A percentile compares a stretch with the other conserved stretches of the same genome.
These are phyloP conservation scores for Umbelopsis sp. DNA, from an alignment of 192 early-diverging fungal species.

Conservation along the genomic window DNA sequence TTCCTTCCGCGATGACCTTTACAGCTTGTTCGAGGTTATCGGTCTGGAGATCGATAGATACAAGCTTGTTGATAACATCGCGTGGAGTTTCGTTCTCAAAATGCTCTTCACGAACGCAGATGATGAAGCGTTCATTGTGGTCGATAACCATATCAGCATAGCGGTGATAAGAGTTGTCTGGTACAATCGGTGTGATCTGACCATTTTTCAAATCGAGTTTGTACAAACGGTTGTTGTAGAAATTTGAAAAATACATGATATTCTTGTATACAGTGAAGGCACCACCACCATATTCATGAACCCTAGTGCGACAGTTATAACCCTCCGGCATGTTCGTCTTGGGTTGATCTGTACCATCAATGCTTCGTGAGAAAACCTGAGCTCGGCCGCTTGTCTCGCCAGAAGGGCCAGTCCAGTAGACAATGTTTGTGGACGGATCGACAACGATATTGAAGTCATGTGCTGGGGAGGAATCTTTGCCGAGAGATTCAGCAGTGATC, in stretches of 20 bases:
- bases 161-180: constrained; percentile 43
- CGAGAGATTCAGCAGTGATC: constrained; percentile 27
- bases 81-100: constrained; percentile 53
- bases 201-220: constrained; percentile 39
- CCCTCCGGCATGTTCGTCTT: constrained; percentile 40
- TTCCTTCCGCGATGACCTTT: constrained; percentile 50
- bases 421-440: constrained; percentile 20
- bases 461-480: neutral
- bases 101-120: constrained; percentile 75
- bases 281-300: constrained; percentile 81
- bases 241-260: constrained; percentile 65
- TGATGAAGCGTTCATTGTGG: constrained; percentile 49
- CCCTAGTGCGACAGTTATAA: constrained; percentile 66
- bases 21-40: constrained; percentile 30
- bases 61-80: constrained; percentile 59
- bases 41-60: constrained; percentile 49
- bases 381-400: constrained; percentile 27
- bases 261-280: constrained; percentile 57
- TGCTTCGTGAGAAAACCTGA: constrained; percentile 22
- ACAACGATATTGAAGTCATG: constrained; percentile 14
- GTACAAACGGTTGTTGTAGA: constrained; percentile 57
- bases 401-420: constrained; percentile 25
- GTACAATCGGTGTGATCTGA: constrained; percentile 41
- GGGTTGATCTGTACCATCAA: constrained; percentile 15
- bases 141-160: constrained; percentile 71